Base-by-base conservation (phyloP, 1,284 basidiomycete genomes). In the Trichosporon inkin region DNA sequence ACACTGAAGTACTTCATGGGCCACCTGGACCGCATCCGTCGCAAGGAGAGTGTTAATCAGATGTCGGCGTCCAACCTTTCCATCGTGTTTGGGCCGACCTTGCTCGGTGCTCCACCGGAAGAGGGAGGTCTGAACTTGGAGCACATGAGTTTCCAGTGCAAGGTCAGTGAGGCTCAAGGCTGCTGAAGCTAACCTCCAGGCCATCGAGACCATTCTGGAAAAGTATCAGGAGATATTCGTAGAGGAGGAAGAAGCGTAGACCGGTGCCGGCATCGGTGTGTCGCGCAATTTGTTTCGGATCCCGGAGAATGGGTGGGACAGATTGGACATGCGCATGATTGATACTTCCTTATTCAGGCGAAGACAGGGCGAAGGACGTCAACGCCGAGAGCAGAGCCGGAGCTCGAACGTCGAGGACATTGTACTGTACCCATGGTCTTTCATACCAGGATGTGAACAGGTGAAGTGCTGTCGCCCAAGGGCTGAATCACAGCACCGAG, bases 41-140 rank as follows among this genome's bases (percentile, higher is more conserved):
- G 87, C 68, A 83, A 86, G 66, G 87, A 90, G 66, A 78, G 82
- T 6, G 81, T 87, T 57, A 99, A 99, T 76, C 88, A 90, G 55
- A 99, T 99, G 95, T 86, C 89, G 8, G 86, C 88, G 55, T 88
- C 90, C 66, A 99, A 99, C 78, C 80, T 99, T 35, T 88, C 92
- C 6, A 97, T 99, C 68, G 92, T 99, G 10, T 99, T 99, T 78
- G 95, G 96, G 1, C 95, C 95, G 10, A 98, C 95, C 6, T 79
- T 99, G 37, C 88, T 96, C 69, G 87, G 90, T 24, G 79, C 82
- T 10, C 82, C 82, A 22, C 79, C 81, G 20, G 77, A 76, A 58
- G 76, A 78, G 59, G 75, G 71, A 14, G 75, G 73, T 69, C 77
- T 77, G 73, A 81, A 75, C 63, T 68, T 86, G 67, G 82, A 83